Conservation (phyloP, 148 eudicot species). For the Heliamphora exappendiculata region DNA sequence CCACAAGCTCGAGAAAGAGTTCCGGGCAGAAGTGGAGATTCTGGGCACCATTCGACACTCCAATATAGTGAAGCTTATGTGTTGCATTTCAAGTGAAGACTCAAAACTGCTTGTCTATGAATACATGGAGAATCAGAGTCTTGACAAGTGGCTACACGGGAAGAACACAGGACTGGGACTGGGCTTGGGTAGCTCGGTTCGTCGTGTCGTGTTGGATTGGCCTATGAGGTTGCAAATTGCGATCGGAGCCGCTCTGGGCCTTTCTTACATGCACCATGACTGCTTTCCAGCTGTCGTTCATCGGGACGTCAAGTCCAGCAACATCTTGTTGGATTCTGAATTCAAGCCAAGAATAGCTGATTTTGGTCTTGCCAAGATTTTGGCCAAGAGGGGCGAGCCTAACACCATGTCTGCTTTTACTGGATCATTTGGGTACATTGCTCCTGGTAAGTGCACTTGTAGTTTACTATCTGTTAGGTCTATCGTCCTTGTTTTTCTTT, state of each 20-base stretch:
- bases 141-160: constrained; percentile 13
- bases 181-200: neutral
- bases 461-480: neutral
- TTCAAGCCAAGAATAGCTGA: constrained; percentile 56
- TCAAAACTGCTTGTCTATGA: constrained; percentile 66
- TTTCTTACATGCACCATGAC: constrained; percentile 54
- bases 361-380: constrained; percentile 45
- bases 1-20: constrained; percentile 44
- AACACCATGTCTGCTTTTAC: constrained; percentile 42
- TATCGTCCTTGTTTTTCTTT: too few species aligned
- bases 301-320: constrained; percentile 59
- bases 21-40: constrained; percentile 53
- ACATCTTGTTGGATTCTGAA: constrained; percentile 42
- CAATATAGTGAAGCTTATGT: constrained; percentile 74
- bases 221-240: constrained; percentile 43
- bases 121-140: constrained; percentile 62
- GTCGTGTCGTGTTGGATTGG: constrained; percentile 28
- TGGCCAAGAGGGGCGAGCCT: constrained; percentile 32
- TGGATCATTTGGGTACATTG: constrained; percentile 58
- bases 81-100: constrained; percentile 57
- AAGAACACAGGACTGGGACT: neutral
- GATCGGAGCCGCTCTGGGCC: constrained; percentile 45
- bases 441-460: constrained; percentile 38
- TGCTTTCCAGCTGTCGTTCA: constrained; percentile 40
- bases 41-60: constrained; percentile 54